Conservation (phyloP, 768 basidiomycete species). For the Saitozyma sp. region DNA sequence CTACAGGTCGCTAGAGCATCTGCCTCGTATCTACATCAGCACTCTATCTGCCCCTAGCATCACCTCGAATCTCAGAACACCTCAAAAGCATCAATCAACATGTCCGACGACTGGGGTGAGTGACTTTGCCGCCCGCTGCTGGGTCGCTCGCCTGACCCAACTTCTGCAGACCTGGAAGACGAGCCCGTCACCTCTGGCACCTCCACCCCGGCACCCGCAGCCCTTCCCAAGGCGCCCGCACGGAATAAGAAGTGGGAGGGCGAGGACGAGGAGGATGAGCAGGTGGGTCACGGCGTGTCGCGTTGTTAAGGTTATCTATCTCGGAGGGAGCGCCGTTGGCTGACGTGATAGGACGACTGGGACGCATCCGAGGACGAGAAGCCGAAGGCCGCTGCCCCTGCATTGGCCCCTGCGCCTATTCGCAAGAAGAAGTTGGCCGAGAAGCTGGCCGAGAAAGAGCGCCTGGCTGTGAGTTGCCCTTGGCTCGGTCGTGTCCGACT, state of each 20-base stretch:
- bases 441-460: conserved; percentile 90
- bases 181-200: conserved; percentile 45
- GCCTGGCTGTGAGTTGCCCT: conserved; percentile 57
- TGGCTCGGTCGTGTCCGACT: background rate
- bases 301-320: background rate
- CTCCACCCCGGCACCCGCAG: conserved; percentile 34
- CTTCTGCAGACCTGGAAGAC: conserved; percentile 26
- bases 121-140: background rate
- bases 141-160: background rate
- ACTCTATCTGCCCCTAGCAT: background rate
- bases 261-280: conserved; percentile 81
- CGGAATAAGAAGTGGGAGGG: conserved; percentile 76
- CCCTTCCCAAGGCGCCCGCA: conserved; percentile 30
- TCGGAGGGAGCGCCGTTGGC: background rate
- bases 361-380: conserved; percentile 74
- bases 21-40: background rate
- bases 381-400: conserved; percentile 54
- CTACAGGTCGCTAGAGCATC: background rate
- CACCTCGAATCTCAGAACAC: background rate
- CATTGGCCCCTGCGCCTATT: conserved; percentile 62
- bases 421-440: conserved; percentile 92
- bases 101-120: conserved; percentile 48
- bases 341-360: conserved; percentile 78
- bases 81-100: conserved; percentile 3
- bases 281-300: conserved; percentile 59